These are phyloP conservation scores for Rhizophagus prolifer DNA, from an alignment of 192 early-diverging fungal species.

Conservation along the genomic window DNA sequence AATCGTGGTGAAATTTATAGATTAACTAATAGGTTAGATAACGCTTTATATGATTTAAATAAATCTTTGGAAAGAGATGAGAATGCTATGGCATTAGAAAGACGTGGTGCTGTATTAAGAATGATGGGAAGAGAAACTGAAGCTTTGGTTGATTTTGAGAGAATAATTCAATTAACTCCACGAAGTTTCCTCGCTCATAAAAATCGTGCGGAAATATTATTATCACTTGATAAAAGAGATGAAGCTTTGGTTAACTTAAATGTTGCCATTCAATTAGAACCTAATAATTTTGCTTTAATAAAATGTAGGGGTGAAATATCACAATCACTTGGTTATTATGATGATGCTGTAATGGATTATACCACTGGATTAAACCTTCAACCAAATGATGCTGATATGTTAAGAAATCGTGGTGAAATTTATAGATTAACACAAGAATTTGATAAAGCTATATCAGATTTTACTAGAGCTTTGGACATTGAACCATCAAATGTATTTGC, in stretches of 20 bases:
- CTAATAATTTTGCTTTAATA: not conserved
- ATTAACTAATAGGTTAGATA: not conserved
- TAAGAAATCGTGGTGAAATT: constrained; percentile 11
- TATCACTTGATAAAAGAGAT: not conserved
- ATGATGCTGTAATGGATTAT: constrained; percentile 17
- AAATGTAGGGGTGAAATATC: constrained; percentile 1
- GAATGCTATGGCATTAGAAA: constrained; percentile 5
- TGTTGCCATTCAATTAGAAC: constrained; percentile 2
- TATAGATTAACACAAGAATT: constrained; percentile 4
- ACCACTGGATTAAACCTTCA: not conserved
- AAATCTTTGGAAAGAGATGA: not conserved
- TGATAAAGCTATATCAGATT: constrained; percentile 19
- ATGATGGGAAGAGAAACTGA: not conserved
- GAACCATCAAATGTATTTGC: constrained; percentile 13
- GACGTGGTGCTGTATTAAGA: constrained; percentile 1
- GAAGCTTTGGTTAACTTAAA: not conserved
- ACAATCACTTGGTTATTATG: not conserved
- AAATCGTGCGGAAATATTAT: constrained; percentile 10
- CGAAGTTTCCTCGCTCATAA: not conserved
- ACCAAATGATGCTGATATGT: not conserved
- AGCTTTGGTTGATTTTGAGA: constrained; percentile 23
- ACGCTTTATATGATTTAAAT: constrained; percentile 23
- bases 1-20: constrained; percentile 22
- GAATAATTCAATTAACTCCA: not conserved
- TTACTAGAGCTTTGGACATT: constrained; percentile 6